Evolutionary conservation across 805 yeast genomes (phyloP), one percentile per base, ranked within the genome.

Genomic region (Ogataea methanolica): DNA sequence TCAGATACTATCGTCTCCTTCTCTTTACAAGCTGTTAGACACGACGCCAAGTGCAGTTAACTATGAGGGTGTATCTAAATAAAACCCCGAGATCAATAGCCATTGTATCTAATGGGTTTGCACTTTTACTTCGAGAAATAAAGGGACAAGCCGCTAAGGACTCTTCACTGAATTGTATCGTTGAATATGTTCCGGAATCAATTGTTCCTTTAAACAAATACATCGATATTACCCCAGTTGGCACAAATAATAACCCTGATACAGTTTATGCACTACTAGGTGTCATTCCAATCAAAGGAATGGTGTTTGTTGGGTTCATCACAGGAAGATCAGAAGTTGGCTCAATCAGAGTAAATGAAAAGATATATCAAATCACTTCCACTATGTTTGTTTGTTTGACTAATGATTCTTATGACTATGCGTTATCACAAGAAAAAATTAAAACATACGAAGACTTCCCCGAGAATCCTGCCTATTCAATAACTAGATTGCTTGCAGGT

Each of bases 71-170:
- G 12, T 81, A 73, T 63, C 72, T 85, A 45, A 79, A 85, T 47
- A 78, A 74, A 47, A 63, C 71, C 33, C 92, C 94, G 2, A 71
- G 96, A 46, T 76, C 91, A 11, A 70, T 88, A 48, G 84, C 88
- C 2, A 69, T 89, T 3, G 78, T 81, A 3, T 76, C 84, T 19
- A 73, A 75, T 39, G 76, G 74, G 26, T 76, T 72, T 60, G 87
- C 83, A 1, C 70, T 89, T 50, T 70, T 83, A 3, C 71, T 89
- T 42, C 72, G 83, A 42, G 80, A 76, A 51, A 75, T 23, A 51
- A 53, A 66, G 47, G 52, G 63, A 14, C 52, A 58, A 23, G 47
- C 43, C 17, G 60, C 51, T 39, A 55, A 65, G 39, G 58, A 55
- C 38, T 47, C 54, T 17, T 41, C 60, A n/a, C 71, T 70, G 12